These are phyloP conservation scores for Cytauxzoon felis DNA, from an alignment of 169 alveolate genomes.

Conservation along the genomic window DNA sequence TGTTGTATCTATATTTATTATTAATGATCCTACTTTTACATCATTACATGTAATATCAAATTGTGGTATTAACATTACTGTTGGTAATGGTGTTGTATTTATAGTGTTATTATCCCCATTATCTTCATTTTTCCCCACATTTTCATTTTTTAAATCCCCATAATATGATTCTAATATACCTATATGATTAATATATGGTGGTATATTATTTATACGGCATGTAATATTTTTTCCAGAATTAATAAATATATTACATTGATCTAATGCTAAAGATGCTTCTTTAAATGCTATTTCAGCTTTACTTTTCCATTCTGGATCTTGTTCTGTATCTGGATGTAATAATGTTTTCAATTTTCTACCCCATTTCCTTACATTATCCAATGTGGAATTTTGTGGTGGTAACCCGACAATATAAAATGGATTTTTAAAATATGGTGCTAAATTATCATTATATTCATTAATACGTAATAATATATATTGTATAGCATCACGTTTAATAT, in stretches of 20 bases:
- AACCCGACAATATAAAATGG: conserved; percentile 70
- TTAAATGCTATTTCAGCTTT: conserved; percentile 71
- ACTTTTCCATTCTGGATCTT: conserved; percentile 68
- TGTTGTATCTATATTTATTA: conserved; percentile 50
- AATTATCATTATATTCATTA: conserved; percentile 53
- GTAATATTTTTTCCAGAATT: background rate
- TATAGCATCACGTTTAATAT: conserved; percentile 71
- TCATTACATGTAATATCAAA: conserved; percentile 66
- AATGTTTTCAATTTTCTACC: conserved; percentile 69
- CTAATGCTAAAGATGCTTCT: conserved; percentile 76
- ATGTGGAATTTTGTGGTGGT: conserved; percentile 53
- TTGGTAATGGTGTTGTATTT: no score
- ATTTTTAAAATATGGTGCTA: conserved; percentile 55
- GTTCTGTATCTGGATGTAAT: conserved; percentile 75
- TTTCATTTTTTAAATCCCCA: background rate
- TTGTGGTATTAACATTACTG: conserved; percentile 19
- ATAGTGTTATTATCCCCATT: no score
- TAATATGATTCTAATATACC: conserved; percentile 5
- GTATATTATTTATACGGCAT: conserved; percentile 18
- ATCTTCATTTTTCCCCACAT: background rate
- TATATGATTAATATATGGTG: conserved; percentile 34
- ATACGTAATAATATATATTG: conserved; percentile 62
- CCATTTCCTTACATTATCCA: conserved; percentile 47
- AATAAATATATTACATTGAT: conserved; percentile 20
- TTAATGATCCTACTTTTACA: conserved; percentile 61